A percentile compares a stretch with the other conserved stretches of the same genome.
phyloP scores from a whole-genome alignment of 176 grass and related monocot species.

The Triticum dicoccoides region DNA sequence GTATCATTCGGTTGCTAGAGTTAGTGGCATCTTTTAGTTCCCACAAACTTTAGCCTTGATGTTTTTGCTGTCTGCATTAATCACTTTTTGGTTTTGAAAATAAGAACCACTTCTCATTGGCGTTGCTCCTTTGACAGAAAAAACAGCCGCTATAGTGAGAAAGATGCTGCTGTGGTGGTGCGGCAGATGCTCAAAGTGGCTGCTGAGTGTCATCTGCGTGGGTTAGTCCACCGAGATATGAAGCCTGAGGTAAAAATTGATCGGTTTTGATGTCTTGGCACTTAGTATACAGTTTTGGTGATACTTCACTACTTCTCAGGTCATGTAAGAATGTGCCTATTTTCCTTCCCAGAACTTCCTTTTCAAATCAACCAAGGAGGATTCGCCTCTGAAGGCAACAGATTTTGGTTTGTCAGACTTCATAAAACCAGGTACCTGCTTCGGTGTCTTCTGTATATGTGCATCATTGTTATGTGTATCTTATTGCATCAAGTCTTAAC shows the following conservation, averaged over 20 bases:
- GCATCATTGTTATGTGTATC: conserved; percentile 27
- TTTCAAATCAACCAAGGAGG: conserved; percentile 81
- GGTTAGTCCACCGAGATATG: conserved; percentile 97
- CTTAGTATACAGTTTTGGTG: conserved; percentile 40
- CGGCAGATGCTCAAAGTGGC: conserved; percentile 99
- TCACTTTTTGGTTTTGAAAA: conserved; percentile 1
- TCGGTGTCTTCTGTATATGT: neutral
- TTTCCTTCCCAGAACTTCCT: conserved; percentile 97
- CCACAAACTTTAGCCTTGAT: conserved; percentile 4
- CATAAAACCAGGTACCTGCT: conserved; percentile 81
- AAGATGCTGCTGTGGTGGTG: conserved; percentile 95
- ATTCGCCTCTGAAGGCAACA: conserved; percentile 89
- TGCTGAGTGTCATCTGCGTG: conserved; percentile 93
- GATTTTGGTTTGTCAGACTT: conserved; percentile 98
- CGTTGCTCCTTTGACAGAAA: conserved; percentile 65
- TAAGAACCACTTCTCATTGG: conserved; percentile 2
- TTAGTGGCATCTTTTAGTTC: neutral
- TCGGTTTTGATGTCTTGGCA: conserved; percentile 18
- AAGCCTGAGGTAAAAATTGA: conserved; percentile 89
- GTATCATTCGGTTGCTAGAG: conserved; percentile 19
- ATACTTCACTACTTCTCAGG: conserved; percentile 51
- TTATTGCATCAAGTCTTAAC: conserved; percentile 17
- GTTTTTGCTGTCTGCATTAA: conserved; percentile 5
- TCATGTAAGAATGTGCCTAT: conserved; percentile 52
- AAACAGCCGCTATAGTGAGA: conserved; percentile 94